Conservation (phyloP, 345 rosid genomes). For the Dipteronia dyeriana region DNA sequence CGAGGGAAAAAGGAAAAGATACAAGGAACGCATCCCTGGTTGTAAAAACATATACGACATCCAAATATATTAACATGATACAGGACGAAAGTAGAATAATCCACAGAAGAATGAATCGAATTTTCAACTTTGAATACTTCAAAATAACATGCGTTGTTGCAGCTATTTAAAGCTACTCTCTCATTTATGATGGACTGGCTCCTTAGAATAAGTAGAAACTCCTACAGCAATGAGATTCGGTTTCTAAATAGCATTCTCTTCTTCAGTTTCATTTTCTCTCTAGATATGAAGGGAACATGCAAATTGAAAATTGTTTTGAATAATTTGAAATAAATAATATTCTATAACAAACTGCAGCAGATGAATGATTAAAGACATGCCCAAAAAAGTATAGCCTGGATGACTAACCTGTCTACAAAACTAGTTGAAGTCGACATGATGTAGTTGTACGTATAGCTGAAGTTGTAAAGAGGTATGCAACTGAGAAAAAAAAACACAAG, state of each 20-base stretch:
- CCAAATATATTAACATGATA: not conserved
- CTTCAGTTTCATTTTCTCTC: constrained; percentile 1
- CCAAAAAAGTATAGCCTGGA: no score
- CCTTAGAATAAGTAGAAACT: constrained; percentile 1
- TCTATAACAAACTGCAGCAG: no score
- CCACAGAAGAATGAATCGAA: not conserved
- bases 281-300: not conserved
- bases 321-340: no score
- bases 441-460: constrained; percentile 87
- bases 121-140: not conserved
- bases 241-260: not conserved
- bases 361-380: no score
- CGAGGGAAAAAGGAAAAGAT: not conserved
- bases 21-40: not conserved
- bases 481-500: constrained; percentile 61
- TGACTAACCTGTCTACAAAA: constrained; percentile 92
- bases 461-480: constrained; percentile 94
- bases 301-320: no score
- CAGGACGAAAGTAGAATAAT: not conserved
- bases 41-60: not conserved
- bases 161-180: not conserved
- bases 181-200: not conserved
- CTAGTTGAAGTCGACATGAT: constrained; percentile 89
- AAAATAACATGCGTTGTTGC: not conserved
- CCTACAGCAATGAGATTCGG: not conserved